phyloP scores from a whole-genome alignment of 805 yeast genomes.

The Metschnikowia anglica region DNA sequence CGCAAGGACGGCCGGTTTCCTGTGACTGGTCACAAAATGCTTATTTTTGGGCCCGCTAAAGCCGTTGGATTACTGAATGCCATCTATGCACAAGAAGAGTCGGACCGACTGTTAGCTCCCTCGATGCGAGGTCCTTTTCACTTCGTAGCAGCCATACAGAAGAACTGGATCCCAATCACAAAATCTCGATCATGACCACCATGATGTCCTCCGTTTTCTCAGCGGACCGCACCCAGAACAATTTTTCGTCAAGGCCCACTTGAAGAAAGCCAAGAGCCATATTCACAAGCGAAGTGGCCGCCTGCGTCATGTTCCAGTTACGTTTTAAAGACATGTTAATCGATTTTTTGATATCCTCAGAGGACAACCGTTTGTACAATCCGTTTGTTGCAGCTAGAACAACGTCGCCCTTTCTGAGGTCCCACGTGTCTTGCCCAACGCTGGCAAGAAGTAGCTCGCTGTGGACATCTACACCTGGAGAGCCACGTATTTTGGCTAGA shows the following conservation, averaged over 20 bases:
- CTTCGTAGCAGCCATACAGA: too few relatives aligned
- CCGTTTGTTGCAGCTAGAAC: conserved; percentile 6
- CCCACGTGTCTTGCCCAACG: background rate
- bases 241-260: background rate
- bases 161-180: background rate
- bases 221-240: background rate
- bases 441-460: background rate
- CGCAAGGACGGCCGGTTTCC: too few relatives aligned
- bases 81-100: too few relatives aligned
- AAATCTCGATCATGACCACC: conserved; percentile 1
- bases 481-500: background rate
- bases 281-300: conserved; percentile 3
- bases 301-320: background rate
- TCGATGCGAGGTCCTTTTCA: too few relatives aligned
- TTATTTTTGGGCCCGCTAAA: too few relatives aligned
- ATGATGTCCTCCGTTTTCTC: conserved; percentile 3
- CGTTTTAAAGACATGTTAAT: background rate
- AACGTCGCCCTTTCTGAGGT: conserved; percentile 3
- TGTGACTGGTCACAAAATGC: too few relatives aligned
- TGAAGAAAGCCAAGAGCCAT: conserved; percentile 4
- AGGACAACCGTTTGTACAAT: conserved; percentile 1
- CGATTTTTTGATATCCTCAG: background rate
- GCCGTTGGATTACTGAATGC: too few relatives aligned
- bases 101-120: too few relatives aligned
- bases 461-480: background rate